A percentile compares a stretch with the other conserved stretches of the same genome.
These are phyloP conservation scores for Punctularia strigosozonata DNA, from an alignment of 768 basidiomycete species.

Conservation along the genomic window DNA sequence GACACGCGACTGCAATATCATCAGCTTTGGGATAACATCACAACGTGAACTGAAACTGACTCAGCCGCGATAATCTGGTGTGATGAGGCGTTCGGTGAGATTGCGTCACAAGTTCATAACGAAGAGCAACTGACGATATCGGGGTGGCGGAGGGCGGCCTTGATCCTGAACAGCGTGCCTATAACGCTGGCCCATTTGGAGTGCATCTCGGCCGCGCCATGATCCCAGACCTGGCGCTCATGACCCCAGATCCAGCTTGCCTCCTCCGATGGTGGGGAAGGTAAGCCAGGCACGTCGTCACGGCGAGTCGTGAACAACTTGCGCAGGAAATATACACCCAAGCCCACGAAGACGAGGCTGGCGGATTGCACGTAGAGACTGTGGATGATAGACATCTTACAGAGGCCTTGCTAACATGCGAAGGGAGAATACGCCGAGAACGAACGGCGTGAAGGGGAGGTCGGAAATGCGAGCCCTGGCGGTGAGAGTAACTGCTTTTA, in stretches of 20 bases:
- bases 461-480: no score
- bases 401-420: no score
- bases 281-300: not conserved
- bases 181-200: conserved; percentile 19
- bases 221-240: conserved; percentile 21
- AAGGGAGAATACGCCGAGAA: no score
- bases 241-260: conserved; percentile 24
- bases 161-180: conserved; percentile 24
- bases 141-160: conserved; percentile 24
- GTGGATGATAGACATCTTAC: no score
- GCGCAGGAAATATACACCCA: no score
- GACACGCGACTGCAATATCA: conserved; percentile 22
- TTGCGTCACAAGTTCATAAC: no score
- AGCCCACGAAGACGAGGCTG: no score
- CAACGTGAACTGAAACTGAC: not conserved
- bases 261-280: conserved; percentile 6
- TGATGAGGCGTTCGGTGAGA: not conserved
- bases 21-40: conserved; percentile 24
- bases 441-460: no score
- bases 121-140: conserved; percentile 21
- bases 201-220: conserved; percentile 21
- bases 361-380: no score
- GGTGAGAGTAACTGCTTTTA: no score
- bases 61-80: not conserved
- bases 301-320: no score